These are phyloP conservation scores for Pleurotus djamor DNA, from an alignment of 768 basidiomycete species.

Conservation along the genomic window DNA sequence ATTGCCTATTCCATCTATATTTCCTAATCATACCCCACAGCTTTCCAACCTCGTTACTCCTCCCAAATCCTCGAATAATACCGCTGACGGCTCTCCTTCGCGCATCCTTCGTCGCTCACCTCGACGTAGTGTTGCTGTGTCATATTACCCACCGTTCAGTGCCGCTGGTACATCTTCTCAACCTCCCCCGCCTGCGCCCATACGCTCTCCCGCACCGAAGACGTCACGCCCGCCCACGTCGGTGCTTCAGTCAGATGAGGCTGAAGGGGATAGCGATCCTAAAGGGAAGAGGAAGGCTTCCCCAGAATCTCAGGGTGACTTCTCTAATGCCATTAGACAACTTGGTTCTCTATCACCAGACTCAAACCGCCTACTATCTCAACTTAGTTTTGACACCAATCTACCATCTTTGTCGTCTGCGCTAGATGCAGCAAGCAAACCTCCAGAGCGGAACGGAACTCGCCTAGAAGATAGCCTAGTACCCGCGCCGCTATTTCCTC, in stretches of 20 bases:
- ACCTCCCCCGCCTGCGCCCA: background rate
- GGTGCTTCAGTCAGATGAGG: no score
- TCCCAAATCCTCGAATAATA: background rate
- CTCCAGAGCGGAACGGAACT: background rate
- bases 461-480: background rate
- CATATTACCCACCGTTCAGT: background rate
- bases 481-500: slow-evolving; percentile 4
- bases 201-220: no score
- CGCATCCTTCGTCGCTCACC: slow-evolving; percentile 10
- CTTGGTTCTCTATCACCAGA: slow-evolving; percentile 60
- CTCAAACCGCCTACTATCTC: slow-evolving; percentile 42
- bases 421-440: background rate
- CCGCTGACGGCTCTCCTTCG: background rate
- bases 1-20: background rate
- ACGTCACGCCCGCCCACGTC: no score
- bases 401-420: background rate
- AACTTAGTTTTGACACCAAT: slow-evolving; percentile 27
- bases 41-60: background rate
- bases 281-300: slow-evolving; percentile 3
- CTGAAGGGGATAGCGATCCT: background rate
- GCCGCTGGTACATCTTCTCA: background rate
- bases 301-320: background rate
- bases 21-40: background rate
- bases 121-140: slow-evolving; percentile 7
- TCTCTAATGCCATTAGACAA: slow-evolving; percentile 30